Conservation (phyloP, 441 rosid species). For the Arabidopsis lyrata region DNA sequence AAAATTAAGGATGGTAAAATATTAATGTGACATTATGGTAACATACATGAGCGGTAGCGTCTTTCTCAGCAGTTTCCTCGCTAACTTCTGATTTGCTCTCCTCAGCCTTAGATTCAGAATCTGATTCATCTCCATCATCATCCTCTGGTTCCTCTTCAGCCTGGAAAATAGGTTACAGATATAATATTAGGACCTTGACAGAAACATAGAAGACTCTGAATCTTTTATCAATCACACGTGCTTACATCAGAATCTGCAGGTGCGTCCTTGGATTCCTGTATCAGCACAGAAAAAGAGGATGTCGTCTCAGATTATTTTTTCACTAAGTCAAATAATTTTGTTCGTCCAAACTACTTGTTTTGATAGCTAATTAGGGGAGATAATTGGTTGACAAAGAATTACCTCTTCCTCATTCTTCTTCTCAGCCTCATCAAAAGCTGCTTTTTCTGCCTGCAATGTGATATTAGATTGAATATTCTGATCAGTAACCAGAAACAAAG, state of each 20-base stretch:
- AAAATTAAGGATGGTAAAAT: neutral
- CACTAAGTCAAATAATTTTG: too few species aligned
- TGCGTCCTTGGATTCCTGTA: slow-evolving; percentile 77
- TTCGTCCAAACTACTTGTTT: too few species aligned
- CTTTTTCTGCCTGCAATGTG: slow-evolving; percentile 81
- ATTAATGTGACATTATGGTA: neutral
- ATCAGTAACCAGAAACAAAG: neutral
- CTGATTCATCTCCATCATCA: slow-evolving; percentile 54
- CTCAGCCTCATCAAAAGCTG: slow-evolving; percentile 91
- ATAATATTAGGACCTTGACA: slow-evolving; percentile 8
- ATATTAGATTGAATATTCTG: slow-evolving; percentile 22
- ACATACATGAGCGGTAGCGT: slow-evolving; percentile 64
- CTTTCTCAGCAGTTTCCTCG: slow-evolving; percentile 40
- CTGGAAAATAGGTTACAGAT: slow-evolving; percentile 43
- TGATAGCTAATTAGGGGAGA: too few species aligned
- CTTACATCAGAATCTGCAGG: slow-evolving; percentile 81
- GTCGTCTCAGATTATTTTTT: neutral
- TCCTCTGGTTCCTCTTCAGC: slow-evolving; percentile 67
- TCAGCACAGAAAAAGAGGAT: slow-evolving; percentile 11
- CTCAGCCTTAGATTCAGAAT: slow-evolving; percentile 51
- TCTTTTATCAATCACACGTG: neutral
- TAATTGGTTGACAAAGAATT: too few species aligned
- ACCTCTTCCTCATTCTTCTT: slow-evolving; percentile 88
- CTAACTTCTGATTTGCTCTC: slow-evolving; percentile 40
- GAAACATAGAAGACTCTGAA: neutral